Conservation (phyloP, 768 basidiomycete species). For the Pholiota molesta region DNA sequence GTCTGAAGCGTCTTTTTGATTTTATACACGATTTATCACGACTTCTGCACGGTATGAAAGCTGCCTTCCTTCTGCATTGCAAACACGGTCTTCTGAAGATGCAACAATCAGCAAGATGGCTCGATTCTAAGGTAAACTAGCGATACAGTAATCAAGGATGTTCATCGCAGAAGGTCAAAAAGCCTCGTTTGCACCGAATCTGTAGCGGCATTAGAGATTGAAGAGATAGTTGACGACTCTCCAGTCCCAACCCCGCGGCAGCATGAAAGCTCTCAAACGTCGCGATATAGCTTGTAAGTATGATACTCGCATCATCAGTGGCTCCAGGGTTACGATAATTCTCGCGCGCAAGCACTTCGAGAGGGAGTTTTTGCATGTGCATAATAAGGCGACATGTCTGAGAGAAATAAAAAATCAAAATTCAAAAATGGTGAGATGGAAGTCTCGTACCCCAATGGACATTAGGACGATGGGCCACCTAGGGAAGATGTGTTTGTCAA, state of each 20-base stretch:
- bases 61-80: too few species aligned
- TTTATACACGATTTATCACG: too few species aligned
- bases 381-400: neutral
- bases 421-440: neutral
- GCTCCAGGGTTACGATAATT: neutral
- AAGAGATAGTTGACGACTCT: neutral
- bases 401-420: neutral
- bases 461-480: neutral
- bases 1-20: too few species aligned
- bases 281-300: neutral
- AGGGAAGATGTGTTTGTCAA: neutral
- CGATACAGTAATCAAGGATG: neutral
- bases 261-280: neutral
- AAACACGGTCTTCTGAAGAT: too few species aligned
- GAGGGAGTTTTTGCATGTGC: neutral
- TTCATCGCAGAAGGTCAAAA: neutral
- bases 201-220: neutral
- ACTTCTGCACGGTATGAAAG: too few species aligned
- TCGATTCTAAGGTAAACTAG: too few species aligned
- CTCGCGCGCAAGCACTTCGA: neutral
- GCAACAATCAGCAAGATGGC: too few species aligned
- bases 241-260: neutral
- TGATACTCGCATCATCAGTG: neutral
- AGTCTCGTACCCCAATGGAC: neutral
- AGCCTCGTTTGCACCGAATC: neutral